These are phyloP conservation scores for Alternaria hordeiaustralica DNA, from an alignment of 2,329 filamentous ascomycete genomes.

Conservation along the genomic window DNA sequence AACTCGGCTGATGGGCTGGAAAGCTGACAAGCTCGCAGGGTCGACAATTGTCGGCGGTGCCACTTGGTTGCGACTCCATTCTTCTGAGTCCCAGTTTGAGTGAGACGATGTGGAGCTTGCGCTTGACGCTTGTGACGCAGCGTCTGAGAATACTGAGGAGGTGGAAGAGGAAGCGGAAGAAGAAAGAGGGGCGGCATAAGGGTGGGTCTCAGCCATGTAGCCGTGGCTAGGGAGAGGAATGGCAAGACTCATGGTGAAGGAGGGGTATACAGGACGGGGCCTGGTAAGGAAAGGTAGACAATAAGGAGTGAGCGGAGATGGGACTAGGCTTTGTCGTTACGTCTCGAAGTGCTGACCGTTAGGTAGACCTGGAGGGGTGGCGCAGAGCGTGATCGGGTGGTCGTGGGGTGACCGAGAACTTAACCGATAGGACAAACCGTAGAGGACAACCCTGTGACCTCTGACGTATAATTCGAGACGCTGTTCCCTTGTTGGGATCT, in stretches of 20 bases:
- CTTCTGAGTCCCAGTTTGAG: slow-evolving; percentile 57
- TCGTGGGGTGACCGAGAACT: slow-evolving; percentile 50
- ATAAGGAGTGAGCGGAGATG: slow-evolving; percentile 44
- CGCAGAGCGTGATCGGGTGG: slow-evolving; percentile 43
- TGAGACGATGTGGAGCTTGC: slow-evolving; percentile 67
- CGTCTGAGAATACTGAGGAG: slow-evolving; percentile 77
- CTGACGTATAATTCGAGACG: slow-evolving; percentile 44
- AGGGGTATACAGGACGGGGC: slow-evolving; percentile 28
- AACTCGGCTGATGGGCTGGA: slow-evolving; percentile 44
- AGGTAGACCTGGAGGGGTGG: slow-evolving; percentile 44
- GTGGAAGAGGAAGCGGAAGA: slow-evolving; percentile 78
- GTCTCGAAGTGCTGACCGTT: slow-evolving; percentile 45
- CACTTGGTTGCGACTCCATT: slow-evolving; percentile 40
- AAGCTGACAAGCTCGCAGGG: slow-evolving; percentile 26
- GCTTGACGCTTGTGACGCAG: slow-evolving; percentile 71
- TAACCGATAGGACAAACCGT: slow-evolving; percentile 51
- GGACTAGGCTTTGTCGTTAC: slow-evolving; percentile 40
- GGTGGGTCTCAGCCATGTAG: slow-evolving; percentile 52
- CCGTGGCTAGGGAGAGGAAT: slow-evolving; percentile 42
- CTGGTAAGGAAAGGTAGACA: slow-evolving; percentile 26
- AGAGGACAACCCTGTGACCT: slow-evolving; percentile 41
- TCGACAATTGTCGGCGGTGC: slow-evolving; percentile 32
- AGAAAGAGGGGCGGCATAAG: slow-evolving; percentile 74
- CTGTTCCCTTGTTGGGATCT: slow-evolving; percentile 27
- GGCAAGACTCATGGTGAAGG: slow-evolving; percentile 49